Base-by-base conservation (phyloP, 2,329 filamentous ascomycete genomes). In the Cladosporium sphaerospermum region DNA sequence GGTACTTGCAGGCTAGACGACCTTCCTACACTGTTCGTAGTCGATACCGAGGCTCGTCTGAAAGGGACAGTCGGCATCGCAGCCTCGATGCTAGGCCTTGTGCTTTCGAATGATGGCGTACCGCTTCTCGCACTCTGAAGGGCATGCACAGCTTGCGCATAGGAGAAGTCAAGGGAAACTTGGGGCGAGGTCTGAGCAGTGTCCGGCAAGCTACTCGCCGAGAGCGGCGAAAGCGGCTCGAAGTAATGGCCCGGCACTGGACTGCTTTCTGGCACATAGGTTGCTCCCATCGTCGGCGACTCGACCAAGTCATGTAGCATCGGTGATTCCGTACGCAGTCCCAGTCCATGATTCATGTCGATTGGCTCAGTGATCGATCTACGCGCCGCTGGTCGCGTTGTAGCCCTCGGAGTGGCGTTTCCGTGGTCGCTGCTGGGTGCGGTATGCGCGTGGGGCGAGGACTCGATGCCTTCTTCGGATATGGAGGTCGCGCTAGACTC, bases 401-500 rank as follows among this genome's bases (percentile, higher is more conserved):
- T 14, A 7, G 8, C 14, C 13, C 9, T 3, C 31, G 48, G 13
- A n/a, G 40, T 23, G 10, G 40, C 6, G 63, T 60, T 43, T 62
- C 62, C n/a, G 42, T 43, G 23, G 59, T 55, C 34, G 23, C n/a
- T 28, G 16, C 9, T 18, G 23, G n/a, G 14, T 3, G n/a, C 16
- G 18, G 34, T n/a, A 9, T 8, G 14, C 8, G 16, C n/a, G 19
- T 23, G 10, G 9, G 44, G 33, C 9, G 40, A 13, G 16, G 48
- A 40, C 2, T 11, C 19, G 2, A 44, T 39, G 9, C 13, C 18
- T 31, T 62, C 65, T 46, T 64, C 61, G 34, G 65, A 65, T 43
- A 62, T 65, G 52, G 70, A 62, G 47, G 71, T 66, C 48, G 64
- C 67, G 64, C 72, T 69, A 63, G 75, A 63, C 61, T 77, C 73